Evolutionary conservation across 1,139 yeast genomes (phyloP).

Genomic region (Suhomyces anneliseae): DNA sequence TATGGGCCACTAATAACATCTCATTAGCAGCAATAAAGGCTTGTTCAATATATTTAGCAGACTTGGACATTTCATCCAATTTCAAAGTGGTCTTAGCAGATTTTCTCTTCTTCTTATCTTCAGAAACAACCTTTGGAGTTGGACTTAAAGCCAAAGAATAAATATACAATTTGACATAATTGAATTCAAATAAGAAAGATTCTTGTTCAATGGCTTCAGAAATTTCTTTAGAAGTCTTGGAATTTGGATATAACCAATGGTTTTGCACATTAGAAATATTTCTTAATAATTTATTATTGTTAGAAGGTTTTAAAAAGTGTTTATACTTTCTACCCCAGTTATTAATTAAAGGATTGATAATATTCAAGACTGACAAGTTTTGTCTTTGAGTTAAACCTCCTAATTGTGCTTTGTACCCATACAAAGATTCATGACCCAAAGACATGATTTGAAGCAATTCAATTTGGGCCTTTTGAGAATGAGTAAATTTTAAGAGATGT

Average conservation of each 20-base stretch:
- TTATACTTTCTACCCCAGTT: slow-evolving; percentile 73
- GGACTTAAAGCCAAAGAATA: slow-evolving; percentile 76
- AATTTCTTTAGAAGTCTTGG: slow-evolving; percentile 39
- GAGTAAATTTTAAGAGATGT: slow-evolving; percentile 46
- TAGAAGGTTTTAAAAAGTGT: slow-evolving; percentile 52
- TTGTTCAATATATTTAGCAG: slow-evolving; percentile 74
- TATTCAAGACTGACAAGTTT: slow-evolving; percentile 67
- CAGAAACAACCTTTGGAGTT: slow-evolving; percentile 20
- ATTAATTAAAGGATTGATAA: slow-evolving; percentile 73
- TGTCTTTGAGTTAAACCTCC: slow-evolving; percentile 60
- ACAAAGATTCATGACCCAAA: slow-evolving; percentile 80
- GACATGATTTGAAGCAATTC: slow-evolving; percentile 79
- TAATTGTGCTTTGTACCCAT: slow-evolving; percentile 61
- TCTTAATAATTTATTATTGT: slow-evolving; percentile 23
- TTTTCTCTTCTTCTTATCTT: slow-evolving; percentile 20
- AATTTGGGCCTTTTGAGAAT: slow-evolving; percentile 72
- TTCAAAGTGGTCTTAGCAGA: slow-evolving; percentile 37
- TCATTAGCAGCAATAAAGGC: slow-evolving; percentile 88
- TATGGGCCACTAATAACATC: slow-evolving; percentile 66
- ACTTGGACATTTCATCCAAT: slow-evolving; percentile 68
- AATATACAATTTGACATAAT: slow-evolving; percentile 79
- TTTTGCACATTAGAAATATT: slow-evolving; percentile 30
- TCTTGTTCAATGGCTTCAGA: slow-evolving; percentile 58
- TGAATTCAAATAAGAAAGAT: slow-evolving; percentile 75
- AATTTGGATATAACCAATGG: slow-evolving; percentile 36